Evolutionary conservation across 208 protist genomes (phyloP), one percentile per base, ranked within the genome.

Genomic region (Wallacemonas rigidus): DNA sequence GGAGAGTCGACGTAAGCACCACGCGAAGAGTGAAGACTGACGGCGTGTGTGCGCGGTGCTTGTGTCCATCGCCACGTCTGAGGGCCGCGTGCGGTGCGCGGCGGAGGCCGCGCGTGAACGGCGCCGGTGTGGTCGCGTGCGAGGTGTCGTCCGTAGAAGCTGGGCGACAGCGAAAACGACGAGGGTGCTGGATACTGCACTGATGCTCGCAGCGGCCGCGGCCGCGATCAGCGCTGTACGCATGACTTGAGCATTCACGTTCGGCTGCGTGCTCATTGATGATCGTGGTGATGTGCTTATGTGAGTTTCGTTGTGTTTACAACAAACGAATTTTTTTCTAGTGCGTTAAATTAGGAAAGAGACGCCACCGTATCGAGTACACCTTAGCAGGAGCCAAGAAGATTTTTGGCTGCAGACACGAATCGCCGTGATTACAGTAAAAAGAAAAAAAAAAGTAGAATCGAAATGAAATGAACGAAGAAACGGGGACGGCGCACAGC

Each of bases 201-300:
- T 65, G 40, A 51, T 35, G 36, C 40, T 48, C 14, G 60, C 60
- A 3, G 60, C 60, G 41, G 60, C 60, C n/a, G 60, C 43, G 41
- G 60, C 60, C 8, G 60, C 60, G 60, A 65, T 65, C 40, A 65
- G 41, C 9, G 50, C 60, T 12, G 60, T 65, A 14, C 60, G 60
- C 60, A 45, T 53, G 6, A 65, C 6, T 8, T 44, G 6, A 8
- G 57, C 4, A n/a, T 39, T 63, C 7, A 9, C 57, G 6, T 17
- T 44, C 5, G 57, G 6, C 39, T n/a, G 9, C 8, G 57, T 45
- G 11, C 12, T 45, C 57, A 63, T 63, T 11, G 57, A n/a, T 7
- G n/a, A n/a, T 6, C 9, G 11, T 8, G 26, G 53, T 8, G n/a
- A n/a, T 7, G 53, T 6, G 1, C 14, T 5, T 6, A 7, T 6